phyloP scores from a whole-genome alignment of 805 yeast genomes.

The Wickerhamiella spandovensis region DNA sequence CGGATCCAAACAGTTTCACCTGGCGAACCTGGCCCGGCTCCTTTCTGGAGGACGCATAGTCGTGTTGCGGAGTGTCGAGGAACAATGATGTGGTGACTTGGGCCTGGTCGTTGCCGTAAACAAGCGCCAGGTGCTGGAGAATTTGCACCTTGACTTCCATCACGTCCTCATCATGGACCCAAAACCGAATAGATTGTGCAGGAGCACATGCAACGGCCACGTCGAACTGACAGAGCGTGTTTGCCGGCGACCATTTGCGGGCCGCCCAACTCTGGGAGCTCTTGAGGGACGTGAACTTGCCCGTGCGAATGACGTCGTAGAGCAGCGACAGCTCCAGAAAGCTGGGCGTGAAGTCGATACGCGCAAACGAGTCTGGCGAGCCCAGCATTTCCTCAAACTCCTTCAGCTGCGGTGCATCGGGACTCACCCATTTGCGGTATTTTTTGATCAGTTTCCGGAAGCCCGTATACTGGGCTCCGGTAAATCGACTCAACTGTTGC shows the following conservation, averaged over 20 bases:
- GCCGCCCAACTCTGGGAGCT: neutral
- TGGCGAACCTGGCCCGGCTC: conserved; percentile 30
- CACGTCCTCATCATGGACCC: conserved; percentile 51
- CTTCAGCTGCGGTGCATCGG: conserved; percentile 18
- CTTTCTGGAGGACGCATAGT: conserved; percentile 24
- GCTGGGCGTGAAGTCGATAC: conserved; percentile 44
- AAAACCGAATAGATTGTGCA: conserved; percentile 30
- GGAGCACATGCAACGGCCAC: conserved; percentile 23
- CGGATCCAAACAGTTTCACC: conserved; percentile 7
- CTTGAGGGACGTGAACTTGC: conserved; percentile 5
- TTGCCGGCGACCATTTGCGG: neutral
- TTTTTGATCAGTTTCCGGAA: conserved; percentile 63
- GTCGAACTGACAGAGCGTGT: conserved; percentile 21
- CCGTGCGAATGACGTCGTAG: conserved; percentile 35
- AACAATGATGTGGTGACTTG: conserved; percentile 18
- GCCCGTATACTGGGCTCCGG: conserved; percentile 59
- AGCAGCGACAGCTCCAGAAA: conserved; percentile 47
- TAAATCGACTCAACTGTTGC: conserved; percentile 56
- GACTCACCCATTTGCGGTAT: conserved; percentile 35
- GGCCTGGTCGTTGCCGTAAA: conserved; percentile 11
- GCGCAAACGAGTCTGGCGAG: conserved; percentile 43
- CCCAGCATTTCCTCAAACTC: conserved; percentile 24
- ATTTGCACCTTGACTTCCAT: conserved; percentile 38
- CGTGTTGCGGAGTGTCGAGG: conserved; percentile 27
- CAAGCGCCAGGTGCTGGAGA: conserved; percentile 23